Evolutionary conservation across 1,284 basidiomycete genomes (phyloP).

Genomic region (Coniophora puteana): DNA sequence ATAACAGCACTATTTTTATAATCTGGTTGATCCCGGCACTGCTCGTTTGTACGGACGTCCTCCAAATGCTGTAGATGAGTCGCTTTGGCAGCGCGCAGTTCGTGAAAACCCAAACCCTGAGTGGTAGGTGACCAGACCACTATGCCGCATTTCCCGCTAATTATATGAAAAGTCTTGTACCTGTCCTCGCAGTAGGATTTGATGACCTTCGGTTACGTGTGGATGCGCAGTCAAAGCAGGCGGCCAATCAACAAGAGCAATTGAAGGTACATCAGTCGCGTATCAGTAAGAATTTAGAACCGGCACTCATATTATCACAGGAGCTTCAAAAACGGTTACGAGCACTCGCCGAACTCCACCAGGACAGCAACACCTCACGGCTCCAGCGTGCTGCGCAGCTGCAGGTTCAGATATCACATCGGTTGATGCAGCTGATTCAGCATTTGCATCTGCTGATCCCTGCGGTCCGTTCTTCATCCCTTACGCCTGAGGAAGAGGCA

Average conservation of each 20-base stretch:
- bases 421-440: constrained; percentile 70
- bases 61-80: constrained; percentile 68
- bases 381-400: constrained; percentile 62
- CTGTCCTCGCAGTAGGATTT: constrained; percentile 79
- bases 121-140: constrained; percentile 45
- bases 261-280: constrained; percentile 43
- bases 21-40: constrained; percentile 75
- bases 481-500: constrained; percentile 80
- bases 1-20: constrained; percentile 84
- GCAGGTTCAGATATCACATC: constrained; percentile 73
- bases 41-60: constrained; percentile 73
- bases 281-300: background rate
- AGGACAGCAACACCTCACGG: constrained; percentile 67
- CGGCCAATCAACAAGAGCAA: constrained; percentile 67
- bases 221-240: constrained; percentile 72
- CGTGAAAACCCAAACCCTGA: constrained; percentile 82
- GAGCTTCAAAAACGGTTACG: constrained; percentile 68
- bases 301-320: constrained; percentile 24
- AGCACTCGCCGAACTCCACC: constrained; percentile 62
- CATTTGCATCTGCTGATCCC: constrained; percentile 82
- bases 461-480: constrained; percentile 69
- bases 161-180: constrained; percentile 60
- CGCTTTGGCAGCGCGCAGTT: constrained; percentile 76
- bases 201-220: constrained; percentile 80
- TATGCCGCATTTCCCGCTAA: constrained; percentile 1